A percentile compares a stretch with the other conserved stretches of the same genome.
phyloP scores from a whole-genome alignment of 441 rosid species.

The Jatropha multifida region DNA sequence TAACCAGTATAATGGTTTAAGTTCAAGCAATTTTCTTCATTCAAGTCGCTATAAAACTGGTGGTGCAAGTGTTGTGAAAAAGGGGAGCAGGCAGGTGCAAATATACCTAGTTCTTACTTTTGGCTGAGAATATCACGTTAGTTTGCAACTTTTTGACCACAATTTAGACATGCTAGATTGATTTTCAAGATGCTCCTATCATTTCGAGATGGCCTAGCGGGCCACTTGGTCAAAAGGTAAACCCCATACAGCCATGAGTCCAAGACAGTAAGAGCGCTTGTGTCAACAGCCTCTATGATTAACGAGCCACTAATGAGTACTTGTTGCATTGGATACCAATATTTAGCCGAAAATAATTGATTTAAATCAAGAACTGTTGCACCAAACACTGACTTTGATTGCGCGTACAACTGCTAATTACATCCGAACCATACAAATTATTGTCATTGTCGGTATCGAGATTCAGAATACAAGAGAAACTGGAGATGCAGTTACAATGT shows the following conservation, averaged over 20 bases:
- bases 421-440: not conserved
- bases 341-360: not conserved
- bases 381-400: not conserved
- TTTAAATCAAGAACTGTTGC: not conserved
- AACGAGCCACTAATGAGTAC: not conserved
- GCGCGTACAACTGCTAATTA: not conserved
- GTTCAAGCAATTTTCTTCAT: not conserved
- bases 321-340: slow-evolving; percentile 23
- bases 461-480: not conserved
- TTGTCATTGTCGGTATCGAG: not conserved
- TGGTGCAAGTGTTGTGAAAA: not conserved
- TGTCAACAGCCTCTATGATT: not conserved
- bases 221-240: slow-evolving; percentile 20
- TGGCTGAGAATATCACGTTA: not conserved
- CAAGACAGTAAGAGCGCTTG: not conserved
- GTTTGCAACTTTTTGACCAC: not conserved
- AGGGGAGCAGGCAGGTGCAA: not conserved
- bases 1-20: not conserved
- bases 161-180: not conserved
- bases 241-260: not conserved
- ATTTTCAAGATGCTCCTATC: slow-evolving; percentile 5
- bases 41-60: too few relatives aligned
- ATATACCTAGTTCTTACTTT: not conserved
- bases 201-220: slow-evolving; percentile 5
- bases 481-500: not conserved